Base-by-base conservation (phyloP, 768 basidiomycete genomes). In the Floccularia luteovirens region DNA sequence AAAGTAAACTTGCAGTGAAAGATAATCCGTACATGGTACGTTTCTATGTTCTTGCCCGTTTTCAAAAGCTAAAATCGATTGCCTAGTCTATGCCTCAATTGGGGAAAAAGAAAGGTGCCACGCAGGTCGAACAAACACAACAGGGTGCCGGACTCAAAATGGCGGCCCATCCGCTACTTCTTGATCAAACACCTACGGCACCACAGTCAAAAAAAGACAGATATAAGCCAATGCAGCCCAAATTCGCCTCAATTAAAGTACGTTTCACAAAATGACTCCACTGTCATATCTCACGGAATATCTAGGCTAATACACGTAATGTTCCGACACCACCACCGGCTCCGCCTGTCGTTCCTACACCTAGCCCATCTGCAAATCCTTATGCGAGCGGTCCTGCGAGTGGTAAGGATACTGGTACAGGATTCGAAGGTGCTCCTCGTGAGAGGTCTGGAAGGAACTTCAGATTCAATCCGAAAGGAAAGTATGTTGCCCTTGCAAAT, bases 171-270 rank as follows among this genome's bases (percentile, higher is more conserved):
- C 90, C 90, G 2, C 66, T 92, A 17, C 60, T 94, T 19, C 69
- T 92, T 25, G 89, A 91, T 32, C 72, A 67, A 3, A 74, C 82
- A 0, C 66, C 75, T 5, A 53, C 63, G 2, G 63, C 71, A 3
- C 74, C 72, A 2, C 81, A 82, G 60, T 82, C 81, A 20, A 88
- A 87, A 62, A 90, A 93, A 59, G 90, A 96, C 59, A 67, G 86
- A 45, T 96, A 96, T 62, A 94, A 93, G 57, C 91, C 94, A 13
- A 97, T 99, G 93, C 92, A 93, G 47, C 96, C 96, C 36, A 99
- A 99, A 61, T 99, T 98, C 59, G 89, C 93, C 0, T 90, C 90
- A 2, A 92, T 94, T 60, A 91, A 85, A 68, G 89, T 82, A 14
- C 35, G 66, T 49, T 23, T 51, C 33, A 2, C 22, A 2, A 14